phyloP scores from a whole-genome alignment of 202 grass and related monocot species.

The Eragrostis tef region DNA sequence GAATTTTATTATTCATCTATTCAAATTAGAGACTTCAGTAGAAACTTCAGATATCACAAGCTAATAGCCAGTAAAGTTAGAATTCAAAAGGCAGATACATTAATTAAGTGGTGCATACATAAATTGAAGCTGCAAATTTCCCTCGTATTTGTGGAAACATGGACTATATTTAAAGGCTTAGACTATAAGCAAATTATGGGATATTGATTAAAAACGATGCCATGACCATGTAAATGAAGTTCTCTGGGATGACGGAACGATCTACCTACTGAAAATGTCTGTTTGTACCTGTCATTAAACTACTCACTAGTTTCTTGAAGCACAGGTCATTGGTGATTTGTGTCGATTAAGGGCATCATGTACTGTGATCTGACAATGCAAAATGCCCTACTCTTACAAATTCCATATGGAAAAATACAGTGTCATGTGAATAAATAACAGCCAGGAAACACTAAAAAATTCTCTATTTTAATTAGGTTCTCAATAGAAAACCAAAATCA shows the following conservation, averaged over 20 bases:
- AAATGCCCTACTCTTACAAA: neutral
- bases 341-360: neutral
- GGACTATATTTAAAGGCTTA: neutral
- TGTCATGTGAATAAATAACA: constrained; percentile 5
- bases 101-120: neutral
- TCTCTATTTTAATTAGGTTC: neutral
- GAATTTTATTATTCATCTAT: neutral
- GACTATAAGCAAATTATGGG: neutral
- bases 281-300: too few relatives aligned
- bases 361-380: neutral
- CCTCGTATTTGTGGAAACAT: neutral
- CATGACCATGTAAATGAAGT: neutral
- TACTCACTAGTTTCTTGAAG: too few relatives aligned
- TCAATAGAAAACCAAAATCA: constrained; percentile 1
- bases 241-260: neutral
- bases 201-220: neutral
- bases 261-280: neutral
- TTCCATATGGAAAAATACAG: neutral
- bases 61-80: neutral
- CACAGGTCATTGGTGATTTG: neutral
- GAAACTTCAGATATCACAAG: neutral
- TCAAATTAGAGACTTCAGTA: neutral
- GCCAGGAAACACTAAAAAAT: neutral
- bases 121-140: neutral
- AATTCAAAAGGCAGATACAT: neutral